Percentiles rank a stretch among this genome's conserved stretches.
Conservation (phyloP, 2,329 filamentous ascomycete species). For the Peltaster fructicola region DNA sequence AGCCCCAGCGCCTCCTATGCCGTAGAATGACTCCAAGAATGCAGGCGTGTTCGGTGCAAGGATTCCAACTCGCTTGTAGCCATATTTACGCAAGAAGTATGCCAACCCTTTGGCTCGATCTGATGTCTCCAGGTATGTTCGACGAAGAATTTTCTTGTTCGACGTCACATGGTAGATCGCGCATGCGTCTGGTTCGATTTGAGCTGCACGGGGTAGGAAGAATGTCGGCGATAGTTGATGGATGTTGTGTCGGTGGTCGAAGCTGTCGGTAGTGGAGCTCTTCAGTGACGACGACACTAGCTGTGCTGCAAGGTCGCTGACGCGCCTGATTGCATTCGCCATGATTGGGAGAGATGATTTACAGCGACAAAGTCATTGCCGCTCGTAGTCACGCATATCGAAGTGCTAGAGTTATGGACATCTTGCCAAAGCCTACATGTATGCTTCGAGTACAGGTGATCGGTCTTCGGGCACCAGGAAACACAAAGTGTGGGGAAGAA, state of each 20-base stretch:
- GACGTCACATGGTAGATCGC: conserved; percentile 75
- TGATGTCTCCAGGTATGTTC: conserved; percentile 65
- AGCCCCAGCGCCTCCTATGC: conserved; percentile 63
- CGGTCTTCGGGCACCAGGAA: too few species aligned
- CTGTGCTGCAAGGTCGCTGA: conserved; percentile 36
- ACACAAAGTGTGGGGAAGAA: too few species aligned
- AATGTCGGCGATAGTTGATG: conserved; percentile 73
- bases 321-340: conserved; percentile 46
- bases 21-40: conserved; percentile 81
- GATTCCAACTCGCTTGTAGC: conserved; percentile 62
- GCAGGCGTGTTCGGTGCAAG: conserved; percentile 85
- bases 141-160: conserved; percentile 54
- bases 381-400: too few species aligned
- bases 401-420: too few species aligned
- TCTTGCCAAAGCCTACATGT: too few species aligned
- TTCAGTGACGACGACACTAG: conserved; percentile 20
- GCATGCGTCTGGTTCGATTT: conserved; percentile 61
- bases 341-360: conserved; percentile 28
- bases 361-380: too few species aligned
- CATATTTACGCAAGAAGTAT: conserved; percentile 65
- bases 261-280: conserved; percentile 13
- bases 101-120: conserved; percentile 75
- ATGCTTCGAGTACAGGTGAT: too few species aligned
- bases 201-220: conserved; percentile 70
- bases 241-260: conserved; percentile 37